Percentiles rank a stretch among this genome's conserved stretches.
Conservation (phyloP, 2,329 filamentous ascomycete species). For the Paraphoma chrysanthemicola region DNA sequence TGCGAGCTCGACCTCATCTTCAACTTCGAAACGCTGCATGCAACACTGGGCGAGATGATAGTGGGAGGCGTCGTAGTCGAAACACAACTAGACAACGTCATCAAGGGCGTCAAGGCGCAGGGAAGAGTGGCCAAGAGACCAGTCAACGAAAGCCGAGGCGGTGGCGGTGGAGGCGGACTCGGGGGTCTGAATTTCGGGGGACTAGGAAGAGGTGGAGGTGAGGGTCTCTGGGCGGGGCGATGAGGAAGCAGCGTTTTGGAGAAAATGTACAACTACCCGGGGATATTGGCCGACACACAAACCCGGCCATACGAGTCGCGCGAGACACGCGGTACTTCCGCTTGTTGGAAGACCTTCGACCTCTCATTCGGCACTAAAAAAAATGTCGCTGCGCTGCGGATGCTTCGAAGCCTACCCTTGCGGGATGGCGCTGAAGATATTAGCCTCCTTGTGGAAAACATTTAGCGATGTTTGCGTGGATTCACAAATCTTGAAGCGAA, state of each 20-base stretch:
- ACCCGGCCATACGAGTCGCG: too few species aligned
- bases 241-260: slow-evolving; percentile 15
- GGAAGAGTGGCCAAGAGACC: slow-evolving; percentile 80
- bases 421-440: too few species aligned
- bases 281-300: neutral
- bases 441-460: too few species aligned
- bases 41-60: slow-evolving; percentile 90
- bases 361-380: too few species aligned
- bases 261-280: neutral
- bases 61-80: slow-evolving; percentile 94
- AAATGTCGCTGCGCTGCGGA: too few species aligned
- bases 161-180: slow-evolving; percentile 26
- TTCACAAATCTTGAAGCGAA: too few species aligned
- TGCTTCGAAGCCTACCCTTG: too few species aligned
- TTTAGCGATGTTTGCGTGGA: too few species aligned
- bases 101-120: slow-evolving; percentile 79
- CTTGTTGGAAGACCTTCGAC: too few species aligned
- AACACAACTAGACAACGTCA: slow-evolving; percentile 86
- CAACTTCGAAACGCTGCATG: slow-evolving; percentile 97
- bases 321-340: too few species aligned
- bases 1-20: slow-evolving; percentile 99
- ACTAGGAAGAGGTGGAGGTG: slow-evolving; percentile 40
- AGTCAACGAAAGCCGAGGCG: slow-evolving; percentile 69
- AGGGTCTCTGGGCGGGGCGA: slow-evolving; percentile 40
- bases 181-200: slow-evolving; percentile 32